Conservation (phyloP, 2,329 filamentous ascomycete genomes). For the Colletotrichum siamense region DNA sequence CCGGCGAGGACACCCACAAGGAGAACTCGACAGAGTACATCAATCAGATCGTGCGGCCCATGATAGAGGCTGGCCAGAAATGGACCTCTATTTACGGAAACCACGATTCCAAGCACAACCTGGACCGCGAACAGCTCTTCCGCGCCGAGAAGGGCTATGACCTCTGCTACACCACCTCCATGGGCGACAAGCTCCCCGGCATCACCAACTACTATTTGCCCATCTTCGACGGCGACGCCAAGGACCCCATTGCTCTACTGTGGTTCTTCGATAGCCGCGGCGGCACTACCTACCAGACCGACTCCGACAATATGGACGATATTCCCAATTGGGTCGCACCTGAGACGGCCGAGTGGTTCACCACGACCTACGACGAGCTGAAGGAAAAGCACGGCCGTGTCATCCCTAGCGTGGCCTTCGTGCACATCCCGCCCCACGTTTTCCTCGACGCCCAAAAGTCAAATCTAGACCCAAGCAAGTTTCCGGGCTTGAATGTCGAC, state of each 20-base stretch:
- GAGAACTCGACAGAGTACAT: slow-evolving; percentile 56
- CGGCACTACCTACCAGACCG: slow-evolving; percentile 41
- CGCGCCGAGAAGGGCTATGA: slow-evolving; percentile 60
- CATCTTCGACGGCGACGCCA: slow-evolving; percentile 10
- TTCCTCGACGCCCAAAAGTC: slow-evolving; percentile 21
- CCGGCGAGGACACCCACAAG: slow-evolving; percentile 59
- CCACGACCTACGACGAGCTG: slow-evolving; percentile 29
- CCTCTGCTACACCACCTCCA: slow-evolving; percentile 49
- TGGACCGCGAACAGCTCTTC: slow-evolving; percentile 43
- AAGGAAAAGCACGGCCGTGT: slow-evolving; percentile 20
- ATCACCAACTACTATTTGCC: slow-evolving; percentile 27
- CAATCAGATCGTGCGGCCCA: slow-evolving; percentile 52
- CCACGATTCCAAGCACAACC: slow-evolving; percentile 58
- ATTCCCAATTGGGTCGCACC: slow-evolving; percentile 49
- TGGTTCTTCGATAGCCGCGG: slow-evolving; percentile 65
- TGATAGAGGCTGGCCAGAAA: slow-evolving; percentile 47
- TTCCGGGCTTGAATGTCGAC: slow-evolving; percentile 35
- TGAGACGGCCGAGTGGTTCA: slow-evolving; percentile 51
- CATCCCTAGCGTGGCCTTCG: slow-evolving; percentile 25
- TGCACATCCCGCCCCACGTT: slow-evolving; percentile 24
- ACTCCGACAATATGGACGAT: slow-evolving; percentile 29
- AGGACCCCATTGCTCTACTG: slow-evolving; percentile 41
- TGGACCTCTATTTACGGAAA: slow-evolving; percentile 69
- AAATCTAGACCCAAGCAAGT: slow-evolving; percentile 34
- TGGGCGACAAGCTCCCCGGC: slow-evolving; percentile 18